Conservation (phyloP, 345 rosid species). For the Iberis pinnata region DNA sequence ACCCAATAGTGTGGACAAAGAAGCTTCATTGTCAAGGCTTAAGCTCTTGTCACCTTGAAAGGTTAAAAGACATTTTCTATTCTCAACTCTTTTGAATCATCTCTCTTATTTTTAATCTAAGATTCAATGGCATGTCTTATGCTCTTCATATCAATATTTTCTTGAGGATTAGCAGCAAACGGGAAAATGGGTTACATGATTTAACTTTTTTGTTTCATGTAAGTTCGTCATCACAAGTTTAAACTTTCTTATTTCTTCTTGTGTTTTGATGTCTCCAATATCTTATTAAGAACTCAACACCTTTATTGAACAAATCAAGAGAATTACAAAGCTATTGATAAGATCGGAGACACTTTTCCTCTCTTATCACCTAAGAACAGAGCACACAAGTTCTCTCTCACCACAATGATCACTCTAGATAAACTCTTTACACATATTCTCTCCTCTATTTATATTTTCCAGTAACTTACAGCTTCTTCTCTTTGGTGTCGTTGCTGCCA, state of each 20-base stretch:
- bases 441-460: no score
- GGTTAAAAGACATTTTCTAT: conserved; percentile 30
- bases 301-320: no score
- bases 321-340: no score
- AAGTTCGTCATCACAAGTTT: conserved; percentile 23
- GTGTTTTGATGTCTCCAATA: neutral
- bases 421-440: no score
- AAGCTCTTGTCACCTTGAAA: conserved; percentile 94
- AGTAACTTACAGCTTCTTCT: no score
- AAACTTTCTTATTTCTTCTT: neutral
- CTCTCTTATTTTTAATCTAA: neutral
- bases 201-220: conserved; percentile 95
- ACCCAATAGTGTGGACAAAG: conserved; percentile 66
- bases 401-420: no score
- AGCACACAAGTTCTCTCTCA: no score
- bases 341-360: no score
- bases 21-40: conserved; percentile 89
- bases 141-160: conserved; percentile 69
- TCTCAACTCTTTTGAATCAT: conserved; percentile 24
- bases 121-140: neutral
- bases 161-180: conserved; percentile 72
- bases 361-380: no score
- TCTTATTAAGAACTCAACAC: no score
- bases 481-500: no score
- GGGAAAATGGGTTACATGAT: conserved; percentile 93